A percentile compares a stretch with the other conserved stretches of the same genome.
phyloP scores from a whole-genome alignment of 352 stramenopile genomes.

The Phytophthora citricola region DNA sequence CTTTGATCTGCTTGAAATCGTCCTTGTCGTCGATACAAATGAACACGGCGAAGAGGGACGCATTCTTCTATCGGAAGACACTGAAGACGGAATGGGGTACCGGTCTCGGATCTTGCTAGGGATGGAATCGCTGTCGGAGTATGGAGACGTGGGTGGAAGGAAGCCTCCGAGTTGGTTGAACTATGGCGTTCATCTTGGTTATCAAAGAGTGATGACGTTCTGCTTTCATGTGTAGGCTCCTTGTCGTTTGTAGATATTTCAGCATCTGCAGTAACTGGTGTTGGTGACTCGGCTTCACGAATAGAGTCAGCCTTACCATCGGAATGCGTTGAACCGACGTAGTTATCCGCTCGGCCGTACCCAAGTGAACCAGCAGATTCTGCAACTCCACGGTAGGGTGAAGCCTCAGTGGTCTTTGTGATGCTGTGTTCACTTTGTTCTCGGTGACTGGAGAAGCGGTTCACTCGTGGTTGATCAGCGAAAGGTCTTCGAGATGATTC shows the following conservation, averaged over 20 bases:
- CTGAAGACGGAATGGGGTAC: slow-evolving; percentile 7
- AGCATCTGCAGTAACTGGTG: not conserved
- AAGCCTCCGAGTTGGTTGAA: slow-evolving; percentile 28
- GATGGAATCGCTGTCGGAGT: slow-evolving; percentile 1
- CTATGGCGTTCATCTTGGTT: slow-evolving; percentile 31
- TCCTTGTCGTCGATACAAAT: slow-evolving; percentile 9
- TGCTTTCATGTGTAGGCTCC: not conserved
- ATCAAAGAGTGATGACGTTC: not conserved
- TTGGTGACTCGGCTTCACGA: slow-evolving; percentile 15
- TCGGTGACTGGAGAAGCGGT: not conserved
- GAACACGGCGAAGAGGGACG: slow-evolving; percentile 21
- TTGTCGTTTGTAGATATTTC: not conserved
- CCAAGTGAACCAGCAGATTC: not conserved
- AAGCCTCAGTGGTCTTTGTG: not conserved
- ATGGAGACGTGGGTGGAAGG: slow-evolving; percentile 11
- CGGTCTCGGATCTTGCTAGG: not conserved
- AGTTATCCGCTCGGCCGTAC: not conserved
- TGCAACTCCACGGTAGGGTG: not conserved
- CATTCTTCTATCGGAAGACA: slow-evolving; percentile 3
- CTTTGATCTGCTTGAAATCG: slow-evolving; percentile 2
- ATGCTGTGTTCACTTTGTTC: not conserved
- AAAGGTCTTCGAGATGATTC: not conserved
- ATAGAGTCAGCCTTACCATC: slow-evolving; percentile 21
- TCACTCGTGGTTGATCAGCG: not conserved
- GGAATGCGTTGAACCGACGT: not conserved